Evolutionary conservation across 1,284 basidiomycete genomes (phyloP).

Genomic region (Paramarasmius palmivorus): DNA sequence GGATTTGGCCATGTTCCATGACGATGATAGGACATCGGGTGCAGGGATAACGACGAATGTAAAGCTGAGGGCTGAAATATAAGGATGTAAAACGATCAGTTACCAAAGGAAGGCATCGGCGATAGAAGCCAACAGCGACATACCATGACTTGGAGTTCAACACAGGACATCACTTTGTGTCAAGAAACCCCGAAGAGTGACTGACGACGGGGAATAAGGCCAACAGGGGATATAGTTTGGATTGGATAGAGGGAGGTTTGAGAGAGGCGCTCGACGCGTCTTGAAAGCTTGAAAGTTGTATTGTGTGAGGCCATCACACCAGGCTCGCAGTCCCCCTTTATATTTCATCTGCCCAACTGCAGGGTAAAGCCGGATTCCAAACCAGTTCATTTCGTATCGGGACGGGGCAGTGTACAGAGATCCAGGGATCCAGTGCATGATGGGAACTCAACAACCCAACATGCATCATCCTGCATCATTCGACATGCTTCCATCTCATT

Average conservation of each 20-base stretch:
- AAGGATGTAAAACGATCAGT: background rate
- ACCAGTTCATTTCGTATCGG: conserved; percentile 9
- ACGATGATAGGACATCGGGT: too few relatives aligned
- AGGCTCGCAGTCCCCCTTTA: conserved; percentile 4
- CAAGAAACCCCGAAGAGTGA: too few relatives aligned
- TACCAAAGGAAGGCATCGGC: too few relatives aligned
- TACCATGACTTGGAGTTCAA: conserved; percentile 32
- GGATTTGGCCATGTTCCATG: too few relatives aligned
- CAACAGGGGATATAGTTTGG: conserved; percentile 13
- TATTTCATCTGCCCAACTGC: conserved; percentile 3
- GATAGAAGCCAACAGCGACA: conserved; percentile 16
- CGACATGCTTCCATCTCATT: too few relatives aligned
- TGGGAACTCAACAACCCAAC: background rate
- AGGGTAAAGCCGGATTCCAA: conserved; percentile 4
- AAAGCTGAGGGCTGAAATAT: too few relatives aligned
- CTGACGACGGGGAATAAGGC: conserved; percentile 9
- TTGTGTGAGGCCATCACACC: background rate
- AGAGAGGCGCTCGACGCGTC: background rate
- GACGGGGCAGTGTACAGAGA: background rate
- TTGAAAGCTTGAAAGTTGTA: background rate
- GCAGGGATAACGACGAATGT: too few relatives aligned
- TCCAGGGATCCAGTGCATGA: conserved; percentile 2
- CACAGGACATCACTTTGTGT: conserved; percentile 31
- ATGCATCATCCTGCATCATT: background rate
- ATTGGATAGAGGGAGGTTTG: conserved; percentile 7